phyloP scores from a whole-genome alignment of 805 yeast genomes.

The Candida ipomoeae region DNA sequence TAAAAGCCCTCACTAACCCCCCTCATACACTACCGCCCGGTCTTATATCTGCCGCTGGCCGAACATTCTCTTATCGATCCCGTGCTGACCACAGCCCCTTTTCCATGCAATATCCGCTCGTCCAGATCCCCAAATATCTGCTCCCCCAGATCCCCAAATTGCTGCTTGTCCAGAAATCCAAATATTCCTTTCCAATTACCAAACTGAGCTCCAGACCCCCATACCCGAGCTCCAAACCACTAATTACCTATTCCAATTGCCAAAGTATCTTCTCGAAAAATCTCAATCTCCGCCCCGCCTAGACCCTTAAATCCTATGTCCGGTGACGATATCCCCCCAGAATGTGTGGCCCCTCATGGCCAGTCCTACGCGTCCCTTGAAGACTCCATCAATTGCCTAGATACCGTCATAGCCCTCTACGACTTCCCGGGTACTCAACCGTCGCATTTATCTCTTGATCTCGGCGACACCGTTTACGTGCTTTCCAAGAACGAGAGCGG shows the following conservation, averaged over 20 bases:
- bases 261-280: no score
- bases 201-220: no score
- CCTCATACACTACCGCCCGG: background rate
- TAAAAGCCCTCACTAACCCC: no score
- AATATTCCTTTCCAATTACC: no score
- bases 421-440: conserved; percentile 53
- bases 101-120: background rate
- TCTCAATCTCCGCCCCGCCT: background rate
- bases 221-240: no score
- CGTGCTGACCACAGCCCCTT: background rate
- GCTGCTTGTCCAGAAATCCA: no score
- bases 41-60: background rate
- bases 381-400: conserved; percentile 36
- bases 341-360: conserved; percentile 31
- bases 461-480: conserved; percentile 73
- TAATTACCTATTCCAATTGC: no score
- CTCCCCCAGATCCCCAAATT: no score
- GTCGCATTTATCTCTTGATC: conserved; percentile 47
- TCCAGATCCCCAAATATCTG: no score
- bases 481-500: conserved; percentile 58
- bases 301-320: conserved; percentile 2
- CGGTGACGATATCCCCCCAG: conserved; percentile 39
- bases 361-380: conserved; percentile 12
- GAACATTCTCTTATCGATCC: background rate
- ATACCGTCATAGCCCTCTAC: conserved; percentile 55